A percentile compares a stretch with the other conserved stretches of the same genome.
phyloP scores from a whole-genome alignment of 2,329 filamentous ascomycete species.

The Colletotrichum filicis region DNA sequence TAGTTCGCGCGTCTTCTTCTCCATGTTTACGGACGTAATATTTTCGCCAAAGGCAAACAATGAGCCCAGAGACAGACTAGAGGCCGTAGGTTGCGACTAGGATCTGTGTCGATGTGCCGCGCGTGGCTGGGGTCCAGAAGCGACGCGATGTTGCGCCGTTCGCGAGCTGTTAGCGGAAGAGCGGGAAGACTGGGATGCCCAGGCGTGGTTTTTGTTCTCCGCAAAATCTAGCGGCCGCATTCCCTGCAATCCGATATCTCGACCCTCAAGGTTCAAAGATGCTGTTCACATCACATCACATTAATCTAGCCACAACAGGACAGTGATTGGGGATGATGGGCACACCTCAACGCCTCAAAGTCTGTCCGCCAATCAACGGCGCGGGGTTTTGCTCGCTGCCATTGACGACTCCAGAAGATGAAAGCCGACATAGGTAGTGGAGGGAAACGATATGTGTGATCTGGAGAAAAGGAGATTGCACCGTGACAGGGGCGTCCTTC shows the following conservation, averaged over 20 bases:
- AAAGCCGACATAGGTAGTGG: slow-evolving; percentile 3
- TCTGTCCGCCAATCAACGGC: slow-evolving; percentile 19
- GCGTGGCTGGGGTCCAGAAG: slow-evolving; percentile 32
- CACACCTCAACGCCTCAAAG: slow-evolving; percentile 29
- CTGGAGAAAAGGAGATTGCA: slow-evolving; percentile 18
- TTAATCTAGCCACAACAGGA: slow-evolving; percentile 33
- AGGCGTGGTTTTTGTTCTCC: slow-evolving; percentile 22
- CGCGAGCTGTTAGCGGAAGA: slow-evolving; percentile 26
- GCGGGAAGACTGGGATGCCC: slow-evolving; percentile 31
- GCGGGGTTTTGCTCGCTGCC: neutral
- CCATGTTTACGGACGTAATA: slow-evolving; percentile 28
- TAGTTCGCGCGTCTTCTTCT: slow-evolving; percentile 2
- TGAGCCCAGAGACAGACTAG: slow-evolving; percentile 6
- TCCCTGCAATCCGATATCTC: slow-evolving; percentile 31
- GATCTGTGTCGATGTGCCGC: slow-evolving; percentile 27
- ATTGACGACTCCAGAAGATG: slow-evolving; percentile 5
- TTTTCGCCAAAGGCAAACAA: slow-evolving; percentile 16
- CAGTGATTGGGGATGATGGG: slow-evolving; percentile 23
- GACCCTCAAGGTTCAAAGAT: slow-evolving; percentile 32
- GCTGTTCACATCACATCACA: slow-evolving; percentile 36
- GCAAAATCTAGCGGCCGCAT: slow-evolving; percentile 23
- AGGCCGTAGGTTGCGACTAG: neutral
- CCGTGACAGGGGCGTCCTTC: slow-evolving; percentile 12
- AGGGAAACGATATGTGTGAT: neutral
- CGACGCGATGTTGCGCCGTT: slow-evolving; percentile 30